Evolutionary conservation across 2,329 filamentous ascomycete genomes (phyloP).

Genomic region (Verruconis gallopava): DNA sequence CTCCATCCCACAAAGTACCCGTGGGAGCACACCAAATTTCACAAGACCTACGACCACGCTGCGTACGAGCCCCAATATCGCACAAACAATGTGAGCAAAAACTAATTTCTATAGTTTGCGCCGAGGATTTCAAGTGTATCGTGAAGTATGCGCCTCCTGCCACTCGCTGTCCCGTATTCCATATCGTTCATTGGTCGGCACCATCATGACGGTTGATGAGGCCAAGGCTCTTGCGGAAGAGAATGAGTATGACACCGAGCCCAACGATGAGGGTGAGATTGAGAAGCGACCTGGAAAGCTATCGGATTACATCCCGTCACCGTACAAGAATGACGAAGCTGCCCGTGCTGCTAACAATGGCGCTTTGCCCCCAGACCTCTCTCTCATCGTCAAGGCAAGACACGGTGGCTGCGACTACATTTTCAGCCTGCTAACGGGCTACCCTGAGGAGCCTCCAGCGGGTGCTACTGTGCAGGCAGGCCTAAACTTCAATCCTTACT

Average conservation of each 20-base stretch:
- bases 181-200: constrained; percentile 83
- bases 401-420: constrained; percentile 99
- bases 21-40: constrained; percentile 85
- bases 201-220: constrained; percentile 90
- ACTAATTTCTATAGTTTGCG: constrained; percentile 54
- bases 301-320: constrained; percentile 86
- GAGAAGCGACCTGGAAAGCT: constrained; percentile 98
- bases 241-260: constrained; percentile 96
- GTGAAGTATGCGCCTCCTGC: constrained; percentile 94
- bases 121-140: constrained; percentile 98
- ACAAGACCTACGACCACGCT: constrained; percentile 94
- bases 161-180: constrained; percentile 92
- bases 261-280: constrained; percentile 95
- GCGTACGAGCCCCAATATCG: constrained; percentile 50
- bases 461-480: constrained; percentile 75
- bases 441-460: constrained; percentile 89
- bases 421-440: constrained; percentile 91
- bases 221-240: constrained; percentile 95
- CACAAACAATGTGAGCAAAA: constrained; percentile 9
- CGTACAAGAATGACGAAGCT: constrained; percentile 99
- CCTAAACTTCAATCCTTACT: constrained; percentile 99
- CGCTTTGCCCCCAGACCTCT: constrained; percentile 93
- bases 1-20: constrained; percentile 86
- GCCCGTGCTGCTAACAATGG: constrained; percentile 97
- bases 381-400: constrained; percentile 91